Evolutionary conservation across 495 filamentous ascomycete genomes (phyloP), one percentile per base, ranked within the genome.

Genomic region (Penicillium pancosmium): DNA sequence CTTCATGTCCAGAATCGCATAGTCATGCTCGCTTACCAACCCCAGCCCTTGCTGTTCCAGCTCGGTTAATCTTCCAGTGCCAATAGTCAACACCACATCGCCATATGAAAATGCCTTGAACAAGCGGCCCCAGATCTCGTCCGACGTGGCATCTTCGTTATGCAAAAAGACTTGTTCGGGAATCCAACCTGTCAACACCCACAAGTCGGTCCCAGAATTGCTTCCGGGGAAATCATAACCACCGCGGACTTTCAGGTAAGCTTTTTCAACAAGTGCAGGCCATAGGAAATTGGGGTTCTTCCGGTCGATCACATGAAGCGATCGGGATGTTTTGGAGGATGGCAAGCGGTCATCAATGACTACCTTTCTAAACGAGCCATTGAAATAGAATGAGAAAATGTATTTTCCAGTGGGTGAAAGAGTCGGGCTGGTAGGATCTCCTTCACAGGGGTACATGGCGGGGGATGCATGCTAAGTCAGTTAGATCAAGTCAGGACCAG

Each of bases 201-300:
- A 91, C 3, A 99, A 74, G 69, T 99, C 94, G 6, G 93, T 97
- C 2, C 90, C 92, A 3, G 93, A 97, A 68, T 99, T 97, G 65
- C 93, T 97, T n/a, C 94, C 94, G 2, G 94, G 94, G 63, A 99
- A 98, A 62, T 98, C 91, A 71, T 99, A 99, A 34, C 94, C 95
- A 34, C 95, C 95, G 19, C 92, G 84, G 8, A 98, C 83, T 75
- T 98, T 99, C n/a, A 99, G 77, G 60, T 98, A 99, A 4, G 94
- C 94, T 68, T 99, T 99, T 72, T 99, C 94, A 35, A 97, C 76
- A 27, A 99, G 76, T 23, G 94, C 92, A n/a, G 93, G 94, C 91
- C 91, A 97, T 19, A 97, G 68, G 38, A 93, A 79, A 16, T 69
- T 72, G 11, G 88, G 86, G 60, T 96, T 88, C 31, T 88, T 88